Base-by-base conservation (phyloP, 2,329 filamentous ascomycete species). In the Penicillium brasilianum region DNA sequence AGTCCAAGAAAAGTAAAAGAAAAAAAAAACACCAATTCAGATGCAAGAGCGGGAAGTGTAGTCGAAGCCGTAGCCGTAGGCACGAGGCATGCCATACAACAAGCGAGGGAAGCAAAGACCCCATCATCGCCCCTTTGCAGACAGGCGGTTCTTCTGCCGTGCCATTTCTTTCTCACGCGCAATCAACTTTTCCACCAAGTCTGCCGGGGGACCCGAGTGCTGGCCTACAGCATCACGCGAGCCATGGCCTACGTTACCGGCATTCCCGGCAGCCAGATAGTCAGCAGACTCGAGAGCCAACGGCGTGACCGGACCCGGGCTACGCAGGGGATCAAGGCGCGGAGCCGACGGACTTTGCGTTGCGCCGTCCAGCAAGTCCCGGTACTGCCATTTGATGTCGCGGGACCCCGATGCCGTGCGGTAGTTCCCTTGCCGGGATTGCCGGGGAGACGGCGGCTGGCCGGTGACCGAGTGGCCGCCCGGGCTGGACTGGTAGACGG, bases 301-400 rank as follows among this genome's bases (percentile, higher is more conserved):
- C 13, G 80, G 80, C 4, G 80, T 82, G 37, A 82, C 80, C 0
- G 79, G 78, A 1, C 80, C 80, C 1, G 80, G 80, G 55, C 80
- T 82, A 37, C 75, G 74, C 11, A 81, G 71, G 20, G 80, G 80
- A 50, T 80, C 78, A 16, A 82, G 66, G 6, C 79, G 76, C 8
- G 80, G 80, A 16, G 79, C 78, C 11, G 76, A 75, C n/a, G 80
- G 80, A 46, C 68, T 76, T 69, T 68, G 70, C 28, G 72, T 66
- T 16, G 73, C 67, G 13, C 74, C 71, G 13, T 80, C 76, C 11
- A 80, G 67, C 20, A 80, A 68, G n/a, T 81, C 79, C 6, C 78
- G 74, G 59, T 80, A 80, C 55, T 81, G 79, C 58, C 73, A 71
- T 54, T 76, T 66, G 36, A 72, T 71, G 59, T 77, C 78, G 41